These are phyloP conservation scores for Phaeosphaeriaceae sp. DNA, from an alignment of 2,329 filamentous ascomycete genomes.

Conservation along the genomic window DNA sequence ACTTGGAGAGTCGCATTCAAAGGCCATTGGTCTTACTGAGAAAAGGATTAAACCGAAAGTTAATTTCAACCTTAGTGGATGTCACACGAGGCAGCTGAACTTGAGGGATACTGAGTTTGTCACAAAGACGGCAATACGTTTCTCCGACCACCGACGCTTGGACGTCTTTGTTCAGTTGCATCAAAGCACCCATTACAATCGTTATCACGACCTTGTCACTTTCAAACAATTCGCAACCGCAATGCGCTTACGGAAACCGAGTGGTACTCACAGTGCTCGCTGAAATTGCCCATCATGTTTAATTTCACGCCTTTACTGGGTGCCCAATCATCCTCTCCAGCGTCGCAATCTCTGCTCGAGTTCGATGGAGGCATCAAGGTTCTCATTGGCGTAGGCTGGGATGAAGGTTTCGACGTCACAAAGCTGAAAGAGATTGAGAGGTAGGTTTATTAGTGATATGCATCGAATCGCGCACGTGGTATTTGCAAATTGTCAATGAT, in stretches of 20 bases:
- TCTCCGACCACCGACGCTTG: conserved; percentile 8
- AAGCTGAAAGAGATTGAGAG: conserved; percentile 89
- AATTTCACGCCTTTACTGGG: conserved; percentile 92
- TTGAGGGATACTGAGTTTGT: too few relatives aligned
- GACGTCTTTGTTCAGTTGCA: conserved; percentile 11
- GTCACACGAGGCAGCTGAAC: too few relatives aligned
- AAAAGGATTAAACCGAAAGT: too few relatives aligned
- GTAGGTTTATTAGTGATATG: conserved; percentile 56
- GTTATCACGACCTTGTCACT: not conserved
- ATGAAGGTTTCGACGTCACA: conserved; percentile 82
- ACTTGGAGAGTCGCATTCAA: too few relatives aligned
- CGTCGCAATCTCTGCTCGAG: conserved; percentile 94
- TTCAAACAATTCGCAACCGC: not conserved
- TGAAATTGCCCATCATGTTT: conserved; percentile 70
- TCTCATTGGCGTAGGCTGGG: conserved; percentile 94
- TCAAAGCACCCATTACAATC: conserved; percentile 4
- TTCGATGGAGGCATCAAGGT: conserved; percentile 97
- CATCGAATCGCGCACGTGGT: not conserved
- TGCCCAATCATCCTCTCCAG: conserved; percentile 83
- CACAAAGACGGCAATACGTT: conserved; percentile 1
- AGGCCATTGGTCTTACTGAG: too few relatives aligned
- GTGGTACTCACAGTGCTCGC: conserved; percentile 5
- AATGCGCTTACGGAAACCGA: conserved; percentile 10
- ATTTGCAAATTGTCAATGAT: not conserved
- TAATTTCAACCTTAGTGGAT: too few relatives aligned